Evolutionary conservation across 805 yeast species (phyloP), one percentile per base, ranked within the genome.

Genomic region (Metschnikowia drakensbergensis): DNA sequence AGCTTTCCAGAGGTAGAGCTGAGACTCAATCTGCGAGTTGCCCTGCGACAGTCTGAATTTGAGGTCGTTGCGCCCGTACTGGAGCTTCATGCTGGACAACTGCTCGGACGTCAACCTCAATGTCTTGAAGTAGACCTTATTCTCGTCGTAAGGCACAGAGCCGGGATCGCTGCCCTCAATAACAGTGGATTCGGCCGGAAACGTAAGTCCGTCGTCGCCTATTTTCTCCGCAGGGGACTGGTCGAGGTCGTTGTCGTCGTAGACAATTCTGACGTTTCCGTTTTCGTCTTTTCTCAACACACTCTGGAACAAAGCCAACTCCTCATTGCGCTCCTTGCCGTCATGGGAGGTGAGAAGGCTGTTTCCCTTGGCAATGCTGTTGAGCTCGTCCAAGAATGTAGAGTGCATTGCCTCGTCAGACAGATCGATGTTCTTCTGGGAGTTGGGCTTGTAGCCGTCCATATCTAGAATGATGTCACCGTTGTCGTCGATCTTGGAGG

Each of bases 391-490:
- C 31, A 80, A 72, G 44, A 92, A 72, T 37, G 91, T 72, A 55
- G 84, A 83, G 57, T 82, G 82, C 50, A 94, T 80, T 33, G 86
- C 70, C 44, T 83, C 83, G 62, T 90, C 96, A 0, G 95, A 81
- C 56, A 81, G 83, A 44, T 83, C 83, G 36, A 86, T 80, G 63
- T 85, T 88, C 55, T 83, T 82, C 45, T 83, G 86, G 10, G 74
- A 61, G 58, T 84, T 89, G 31, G 96, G 86, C 67, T 91, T 92
- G 68, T 94, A 94, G 13, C 99, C 99, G 58, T 90, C 95, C 84
- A 92, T 88, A 68, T 94, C 99, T 39, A 94, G 70, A 37, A 90
- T 79, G 57, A 94, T 75, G 61, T 90, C 96, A 9, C 99, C 99
- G 59, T 88, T 87, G 52, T 85, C 84, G 53, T 88, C 96, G 33